Percentiles rank a stretch among this genome's conserved stretches.
Conservation (phyloP, 177 flowering plant species). For the Vitis hybrid region DNA sequence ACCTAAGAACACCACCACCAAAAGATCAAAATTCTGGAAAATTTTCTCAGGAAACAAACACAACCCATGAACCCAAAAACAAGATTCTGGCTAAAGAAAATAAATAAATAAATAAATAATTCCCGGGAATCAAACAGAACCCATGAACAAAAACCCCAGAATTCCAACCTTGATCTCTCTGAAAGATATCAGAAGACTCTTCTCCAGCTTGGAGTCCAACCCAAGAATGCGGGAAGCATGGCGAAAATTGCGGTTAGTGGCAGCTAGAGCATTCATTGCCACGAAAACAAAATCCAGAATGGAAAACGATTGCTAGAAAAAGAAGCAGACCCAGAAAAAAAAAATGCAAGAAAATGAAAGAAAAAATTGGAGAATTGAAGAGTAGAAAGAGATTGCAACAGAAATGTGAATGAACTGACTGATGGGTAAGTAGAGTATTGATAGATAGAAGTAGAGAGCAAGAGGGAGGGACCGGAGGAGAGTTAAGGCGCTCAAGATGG, state of each 20-base stretch:
- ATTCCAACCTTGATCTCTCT: slow-evolving; percentile 62
- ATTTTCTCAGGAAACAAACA: slow-evolving; percentile 2
- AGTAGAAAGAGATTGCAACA: too few species aligned
- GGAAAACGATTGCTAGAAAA: neutral
- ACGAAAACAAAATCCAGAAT: neutral
- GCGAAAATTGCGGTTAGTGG: slow-evolving; percentile 67
- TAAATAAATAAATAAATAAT: too few species aligned
- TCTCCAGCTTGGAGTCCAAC: slow-evolving; percentile 66
- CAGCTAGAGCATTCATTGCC: slow-evolving; percentile 68
- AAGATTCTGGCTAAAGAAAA: too few species aligned
- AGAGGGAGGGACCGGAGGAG: too few species aligned
- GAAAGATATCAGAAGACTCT: slow-evolving; percentile 70
- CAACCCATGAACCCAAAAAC: neutral
- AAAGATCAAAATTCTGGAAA: neutral
- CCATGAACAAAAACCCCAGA: neutral
- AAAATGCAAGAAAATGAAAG: neutral
- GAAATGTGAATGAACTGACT: too few species aligned
- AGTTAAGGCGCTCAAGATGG: too few species aligned
- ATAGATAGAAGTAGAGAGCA: too few species aligned
- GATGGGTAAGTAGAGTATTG: too few species aligned
- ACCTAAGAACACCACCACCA: slow-evolving; percentile 38
- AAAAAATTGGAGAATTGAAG: too few species aligned
- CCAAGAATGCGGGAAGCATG: slow-evolving; percentile 67
- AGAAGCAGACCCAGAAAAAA: neutral
- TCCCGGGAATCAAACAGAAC: slow-evolving; percentile 2